Evolutionary conservation across 768 basidiomycete species (phyloP).

Genomic region (Cystobasidium onofrii): DNA sequence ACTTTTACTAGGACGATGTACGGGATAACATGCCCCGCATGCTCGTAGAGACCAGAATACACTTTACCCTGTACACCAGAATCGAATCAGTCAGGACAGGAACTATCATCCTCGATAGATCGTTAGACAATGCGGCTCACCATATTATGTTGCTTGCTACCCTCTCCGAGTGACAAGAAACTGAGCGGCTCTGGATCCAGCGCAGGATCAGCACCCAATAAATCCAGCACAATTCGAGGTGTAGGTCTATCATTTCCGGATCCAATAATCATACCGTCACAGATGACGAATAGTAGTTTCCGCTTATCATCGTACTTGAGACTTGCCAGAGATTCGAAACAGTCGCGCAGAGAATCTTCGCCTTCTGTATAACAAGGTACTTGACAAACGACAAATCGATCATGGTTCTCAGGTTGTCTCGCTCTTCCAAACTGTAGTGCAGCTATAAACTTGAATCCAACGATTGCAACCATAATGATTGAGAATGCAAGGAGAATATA

Average conservation of each 20-base stretch:
- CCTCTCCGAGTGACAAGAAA: conserved; percentile 88
- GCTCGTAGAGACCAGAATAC: conserved; percentile 90
- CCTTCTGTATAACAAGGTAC: conserved; percentile 96
- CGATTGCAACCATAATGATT: conserved; percentile 83
- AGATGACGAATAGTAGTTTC: conserved; percentile 83
- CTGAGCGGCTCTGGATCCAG: conserved; percentile 88
- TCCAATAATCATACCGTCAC: conserved; percentile 91
- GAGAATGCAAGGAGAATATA: conserved; percentile 86
- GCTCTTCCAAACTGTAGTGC: conserved; percentile 73
- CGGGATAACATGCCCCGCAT: conserved; percentile 84
- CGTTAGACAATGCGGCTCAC: no score
- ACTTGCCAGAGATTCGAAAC: conserved; percentile 87
- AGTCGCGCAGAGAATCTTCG: conserved; percentile 68
- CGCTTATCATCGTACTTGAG: conserved; percentile 97
- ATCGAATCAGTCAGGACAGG: background rate
- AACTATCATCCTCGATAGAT: no score
- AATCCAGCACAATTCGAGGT: conserved; percentile 89
- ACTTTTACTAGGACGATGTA: conserved; percentile 86
- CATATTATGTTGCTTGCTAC: conserved; percentile 80
- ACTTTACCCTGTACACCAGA: conserved; percentile 70
- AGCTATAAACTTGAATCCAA: conserved; percentile 92
- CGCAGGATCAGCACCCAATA: conserved; percentile 86
- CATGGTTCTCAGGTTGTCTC: conserved; percentile 83
- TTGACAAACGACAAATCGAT: conserved; percentile 87
- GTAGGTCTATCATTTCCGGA: conserved; percentile 87